phyloP scores from a whole-genome alignment of 163 green algal species.

The Chloroidium sp. region DNA sequence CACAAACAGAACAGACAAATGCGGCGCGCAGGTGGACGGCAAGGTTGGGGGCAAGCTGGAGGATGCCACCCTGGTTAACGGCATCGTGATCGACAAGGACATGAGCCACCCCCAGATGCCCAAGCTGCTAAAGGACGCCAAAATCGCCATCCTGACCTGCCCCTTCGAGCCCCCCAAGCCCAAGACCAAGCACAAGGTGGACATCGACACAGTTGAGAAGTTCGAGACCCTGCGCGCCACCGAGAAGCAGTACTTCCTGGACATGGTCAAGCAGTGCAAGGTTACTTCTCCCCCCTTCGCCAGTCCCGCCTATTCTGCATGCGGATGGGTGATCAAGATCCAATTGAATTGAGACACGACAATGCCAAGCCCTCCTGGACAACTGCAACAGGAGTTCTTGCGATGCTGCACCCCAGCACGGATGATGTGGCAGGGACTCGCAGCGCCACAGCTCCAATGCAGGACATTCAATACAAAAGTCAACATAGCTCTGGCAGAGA shows the following conservation, averaged over 20 bases:
- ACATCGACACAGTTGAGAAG: constrained; percentile 98
- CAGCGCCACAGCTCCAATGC: no score
- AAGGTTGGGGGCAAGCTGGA: constrained; percentile 93
- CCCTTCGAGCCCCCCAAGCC: constrained; percentile 98
- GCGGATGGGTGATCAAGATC: no score
- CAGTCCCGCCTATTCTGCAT: constrained; percentile 6
- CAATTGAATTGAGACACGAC: background rate
- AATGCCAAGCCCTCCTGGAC: background rate
- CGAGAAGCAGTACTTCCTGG: constrained; percentile 92
- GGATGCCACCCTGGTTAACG: constrained; percentile 86
- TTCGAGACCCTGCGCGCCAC: constrained; percentile 80
- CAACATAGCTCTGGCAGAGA: no score
- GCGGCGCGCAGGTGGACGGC: constrained; percentile 64
- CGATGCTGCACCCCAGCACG: no score
- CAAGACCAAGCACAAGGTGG: constrained; percentile 99
- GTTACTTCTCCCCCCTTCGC: constrained; percentile 3
- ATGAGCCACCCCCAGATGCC: constrained; percentile 91
- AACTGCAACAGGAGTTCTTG: background rate
- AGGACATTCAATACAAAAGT: no score
- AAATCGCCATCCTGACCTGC: constrained; percentile 98
- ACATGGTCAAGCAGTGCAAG: constrained; percentile 98
- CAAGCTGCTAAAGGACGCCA: constrained; percentile 72
- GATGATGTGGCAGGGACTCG: no score
- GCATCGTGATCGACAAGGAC: constrained; percentile 98
- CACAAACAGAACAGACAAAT: background rate